Base-by-base conservation (phyloP, 1,284 basidiomycete species). In the Porogramme epimiltina region DNA sequence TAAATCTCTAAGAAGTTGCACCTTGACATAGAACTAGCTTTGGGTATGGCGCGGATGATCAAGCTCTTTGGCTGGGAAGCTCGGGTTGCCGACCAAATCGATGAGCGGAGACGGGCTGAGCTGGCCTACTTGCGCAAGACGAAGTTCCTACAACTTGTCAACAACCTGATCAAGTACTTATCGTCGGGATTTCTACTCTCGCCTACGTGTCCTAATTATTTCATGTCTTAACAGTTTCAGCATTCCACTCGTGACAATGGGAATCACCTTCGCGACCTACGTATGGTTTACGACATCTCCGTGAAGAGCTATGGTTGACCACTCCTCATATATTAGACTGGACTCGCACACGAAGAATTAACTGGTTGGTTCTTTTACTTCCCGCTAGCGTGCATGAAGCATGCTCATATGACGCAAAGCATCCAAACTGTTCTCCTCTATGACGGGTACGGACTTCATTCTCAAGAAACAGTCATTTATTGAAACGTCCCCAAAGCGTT, bases 191-290 rank as follows among this genome's bases (percentile, higher is more conserved):
- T 31, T 6, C 26, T 26, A 3, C 18, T 4, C 26, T n/a, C n/a
- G 2, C 16, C 23, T 16, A 33, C 8, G 19, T 11, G 39, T 38
- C n/a, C n/a, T n/a, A n/a, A n/a, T 9, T 4, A 9, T 4, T 2
- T 33, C 26, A 9, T 4, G 13, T n/a, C n/a, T 6, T 19, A 6
- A 16, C 34, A 54, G 52, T 20, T 43, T 44, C 3, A 49, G 40
- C 28, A 79, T 89, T 26, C 87, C 89, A 1, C 70, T 87, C 2
- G 58, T 84, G 37, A 84, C 81, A 4, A 90, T 89, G 79, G 64
- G 83, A 28, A 76, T 77, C 18, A 87, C 87, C 1, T 90, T 83
- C 61, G 76, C 78, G 4, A 78, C 81, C 25, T 87, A 31, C 28
- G 28, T 31, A 31, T 8, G 28, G 6, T 31, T 31, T 31, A 13